Evolutionary conservation across 495 filamentous ascomycete species (phyloP).

Genomic region (Aspergillus mulundensis): DNA sequence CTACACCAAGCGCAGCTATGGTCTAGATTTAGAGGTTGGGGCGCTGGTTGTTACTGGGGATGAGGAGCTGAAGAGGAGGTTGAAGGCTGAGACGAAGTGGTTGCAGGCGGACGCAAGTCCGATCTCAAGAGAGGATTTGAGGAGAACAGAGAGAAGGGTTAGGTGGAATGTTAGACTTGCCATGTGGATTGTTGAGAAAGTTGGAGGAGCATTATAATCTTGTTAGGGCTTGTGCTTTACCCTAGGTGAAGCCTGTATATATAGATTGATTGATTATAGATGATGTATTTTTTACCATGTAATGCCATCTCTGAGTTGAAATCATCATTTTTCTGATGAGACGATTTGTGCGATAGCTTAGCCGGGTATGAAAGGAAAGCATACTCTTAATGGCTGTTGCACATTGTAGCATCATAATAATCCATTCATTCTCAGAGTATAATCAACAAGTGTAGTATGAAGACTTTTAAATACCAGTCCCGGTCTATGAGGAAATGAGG

Average conservation of each 20-base stretch:
- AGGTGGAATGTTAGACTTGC: constrained; percentile 79
- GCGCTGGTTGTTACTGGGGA: constrained; percentile 80
- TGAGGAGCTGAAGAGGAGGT: constrained; percentile 61
- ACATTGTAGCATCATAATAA: neutral
- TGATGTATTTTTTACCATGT: neutral
- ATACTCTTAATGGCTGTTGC: neutral
- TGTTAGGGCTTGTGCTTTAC: neutral
- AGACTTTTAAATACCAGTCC: constrained; percentile 6
- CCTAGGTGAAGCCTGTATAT: neutral
- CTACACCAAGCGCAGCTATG: constrained; percentile 91
- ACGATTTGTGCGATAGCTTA: too few species aligned
- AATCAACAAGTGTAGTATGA: neutral
- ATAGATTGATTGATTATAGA: constrained; percentile 1
- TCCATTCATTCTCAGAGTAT: neutral
- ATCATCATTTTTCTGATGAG: too few species aligned
- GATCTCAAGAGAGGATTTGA: constrained; percentile 71
- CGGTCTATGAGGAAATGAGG: constrained; percentile 11
- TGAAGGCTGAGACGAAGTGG: constrained; percentile 74
- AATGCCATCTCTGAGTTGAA: neutral
- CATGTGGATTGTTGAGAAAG: constrained; percentile 80
- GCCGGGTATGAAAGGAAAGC: neutral
- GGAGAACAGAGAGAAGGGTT: constrained; percentile 74
- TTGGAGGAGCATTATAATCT: constrained; percentile 61
- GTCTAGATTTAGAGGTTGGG: constrained; percentile 84
- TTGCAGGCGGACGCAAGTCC: constrained; percentile 65